These are phyloP conservation scores for Liquidambar formosana DNA, from an alignment of 164 flowering plant species.

Conservation along the genomic window DNA sequence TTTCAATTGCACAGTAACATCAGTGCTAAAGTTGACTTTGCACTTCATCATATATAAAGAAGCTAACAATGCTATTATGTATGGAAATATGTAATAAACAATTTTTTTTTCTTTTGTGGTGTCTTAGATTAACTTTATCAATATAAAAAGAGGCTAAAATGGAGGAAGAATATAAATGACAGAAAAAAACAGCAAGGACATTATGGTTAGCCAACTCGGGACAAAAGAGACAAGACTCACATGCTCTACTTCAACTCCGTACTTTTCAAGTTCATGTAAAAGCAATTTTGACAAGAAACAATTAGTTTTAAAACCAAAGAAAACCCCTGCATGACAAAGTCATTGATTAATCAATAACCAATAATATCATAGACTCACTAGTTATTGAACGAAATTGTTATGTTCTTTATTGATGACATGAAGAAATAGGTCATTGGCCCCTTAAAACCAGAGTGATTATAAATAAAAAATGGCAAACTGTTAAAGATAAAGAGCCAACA, in stretches of 20 bases:
- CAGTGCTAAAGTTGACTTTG: not conserved
- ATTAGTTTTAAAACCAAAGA: constrained; percentile 1
- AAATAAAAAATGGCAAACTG: not conserved
- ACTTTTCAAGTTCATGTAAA: not conserved
- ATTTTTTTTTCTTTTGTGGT: too few relatives aligned
- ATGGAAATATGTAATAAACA: not conserved
- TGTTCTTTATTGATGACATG: not conserved
- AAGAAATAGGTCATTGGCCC: not conserved
- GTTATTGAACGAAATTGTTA: not conserved
- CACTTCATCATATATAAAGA: too few relatives aligned
- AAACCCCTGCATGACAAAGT: not conserved
- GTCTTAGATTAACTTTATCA: too few relatives aligned
- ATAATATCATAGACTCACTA: too few relatives aligned
- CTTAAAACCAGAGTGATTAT: not conserved
- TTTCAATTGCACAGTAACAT: not conserved
- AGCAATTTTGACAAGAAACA: not conserved
- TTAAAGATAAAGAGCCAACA: too few relatives aligned
- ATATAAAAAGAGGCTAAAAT: not conserved
- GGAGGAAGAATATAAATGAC: not conserved
- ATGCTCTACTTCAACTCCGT: constrained; percentile 1
- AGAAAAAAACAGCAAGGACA: not conserved
- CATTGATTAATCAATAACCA: not conserved
- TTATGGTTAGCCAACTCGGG: not conserved
- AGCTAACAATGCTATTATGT: too few relatives aligned
- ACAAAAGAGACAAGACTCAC: not conserved